Base-by-base conservation (phyloP, 2,329 filamentous ascomycete species). In the Monilinia laxa region DNA sequence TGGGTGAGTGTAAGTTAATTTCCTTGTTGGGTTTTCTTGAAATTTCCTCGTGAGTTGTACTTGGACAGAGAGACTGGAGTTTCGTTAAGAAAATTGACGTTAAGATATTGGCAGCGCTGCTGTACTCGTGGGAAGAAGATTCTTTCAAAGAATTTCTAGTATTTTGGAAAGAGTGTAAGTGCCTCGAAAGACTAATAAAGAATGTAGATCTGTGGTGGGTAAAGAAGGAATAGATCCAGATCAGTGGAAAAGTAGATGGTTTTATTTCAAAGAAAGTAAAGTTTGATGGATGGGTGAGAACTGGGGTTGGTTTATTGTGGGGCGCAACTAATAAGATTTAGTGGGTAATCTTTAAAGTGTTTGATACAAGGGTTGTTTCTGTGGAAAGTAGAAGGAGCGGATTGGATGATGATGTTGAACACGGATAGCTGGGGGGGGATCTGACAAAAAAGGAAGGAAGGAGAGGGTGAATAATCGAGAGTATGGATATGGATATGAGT, bases 101-200 rank as follows among this genome's bases (percentile, higher is more conserved):
- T 40, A 53, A 65, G 58, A 55, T 67, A 66, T 71, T 70, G 72
- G 71, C 74, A 75, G 74, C 74, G 70, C 74, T 71, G 74, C 74
- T 75, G 73, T 71, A 72, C 68, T 71, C 51, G 11, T 51, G 69
- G n/a, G 68, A 25, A 60, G 57, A 49, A 38, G 67, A 72, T 71
- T 71, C 72, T 72, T 45, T 72, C 70, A 68, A 75, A 73, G 71
- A 73, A 58, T 49, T 51, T 70, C 65, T 35, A 47, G 42, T 40
- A 16, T 5, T 40, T 63, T 51, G 64, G 54, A 73, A 73, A 64
- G 71, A 73, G 68, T 71, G 71, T 69, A 71, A 73, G 62, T 71
- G 70, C 65, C 71, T 64, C 55, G 68, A 71, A 67, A 68, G 70
- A 73, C 69, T 40, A 55, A 64, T 51, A 66, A 68, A 60, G 68